Conservation (phyloP, 345 rosid species). For the Mercurialis annua region DNA sequence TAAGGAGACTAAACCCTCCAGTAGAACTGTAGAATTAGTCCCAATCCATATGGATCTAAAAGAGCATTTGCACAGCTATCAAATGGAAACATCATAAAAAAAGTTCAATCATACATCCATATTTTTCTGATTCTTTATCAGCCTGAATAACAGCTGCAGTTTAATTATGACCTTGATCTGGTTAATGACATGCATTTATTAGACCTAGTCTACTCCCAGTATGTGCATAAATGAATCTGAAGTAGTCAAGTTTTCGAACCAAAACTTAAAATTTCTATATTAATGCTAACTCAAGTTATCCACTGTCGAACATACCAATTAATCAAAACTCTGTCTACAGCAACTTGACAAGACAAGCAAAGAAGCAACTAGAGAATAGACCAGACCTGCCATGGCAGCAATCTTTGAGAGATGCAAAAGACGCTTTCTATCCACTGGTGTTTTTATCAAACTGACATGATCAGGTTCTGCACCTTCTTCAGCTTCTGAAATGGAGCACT, state of each 20-base stretch:
- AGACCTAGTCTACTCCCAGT: neutral
- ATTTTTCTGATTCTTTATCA: neutral
- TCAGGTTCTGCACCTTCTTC: slow-evolving; percentile 43
- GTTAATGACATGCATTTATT: neutral
- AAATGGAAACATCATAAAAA: neutral
- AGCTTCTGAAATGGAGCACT: slow-evolving; percentile 30
- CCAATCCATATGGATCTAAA: neutral
- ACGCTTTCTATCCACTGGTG: slow-evolving; percentile 68
- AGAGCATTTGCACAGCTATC: neutral
- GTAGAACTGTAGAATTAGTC: neutral
- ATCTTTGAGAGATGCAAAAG: slow-evolving; percentile 82
- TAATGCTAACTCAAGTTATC: neutral
- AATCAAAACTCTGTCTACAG: neutral
- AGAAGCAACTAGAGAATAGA: neutral
- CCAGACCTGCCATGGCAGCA: slow-evolving; percentile 73
- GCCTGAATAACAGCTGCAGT: neutral
- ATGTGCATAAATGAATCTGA: neutral
- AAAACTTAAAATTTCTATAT: neutral
- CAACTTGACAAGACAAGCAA: neutral
- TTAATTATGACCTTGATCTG: neutral
- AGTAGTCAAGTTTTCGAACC: neutral
- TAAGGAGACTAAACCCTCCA: neutral
- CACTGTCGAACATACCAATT: neutral
- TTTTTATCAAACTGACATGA: slow-evolving; percentile 30
- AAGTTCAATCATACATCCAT: too few relatives aligned